phyloP scores from a whole-genome alignment of 2,329 filamentous ascomycete species.

The Penicillium sp. region DNA sequence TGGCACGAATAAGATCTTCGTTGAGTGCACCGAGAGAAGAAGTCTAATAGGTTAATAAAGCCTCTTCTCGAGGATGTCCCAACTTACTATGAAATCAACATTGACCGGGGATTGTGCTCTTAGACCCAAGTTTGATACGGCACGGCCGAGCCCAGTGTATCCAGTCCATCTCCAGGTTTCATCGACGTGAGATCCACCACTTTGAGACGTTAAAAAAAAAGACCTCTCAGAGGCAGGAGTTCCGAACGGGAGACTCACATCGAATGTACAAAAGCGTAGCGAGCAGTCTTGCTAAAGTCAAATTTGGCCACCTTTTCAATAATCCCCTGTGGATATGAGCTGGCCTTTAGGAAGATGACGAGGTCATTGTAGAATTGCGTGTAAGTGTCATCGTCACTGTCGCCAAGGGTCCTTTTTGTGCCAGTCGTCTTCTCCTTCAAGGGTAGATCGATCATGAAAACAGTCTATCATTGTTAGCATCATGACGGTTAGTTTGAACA shows the following conservation, averaged over 20 bases:
- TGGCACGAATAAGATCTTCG: slow-evolving; percentile 64
- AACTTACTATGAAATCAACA: slow-evolving; percentile 72
- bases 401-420: slow-evolving; percentile 4
- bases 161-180: slow-evolving; percentile 62
- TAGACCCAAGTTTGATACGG: slow-evolving; percentile 68
- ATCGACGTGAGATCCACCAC: slow-evolving; percentile 61
- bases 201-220: slow-evolving; percentile 31
- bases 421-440: slow-evolving; percentile 35
- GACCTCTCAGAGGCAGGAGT: neutral
- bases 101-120: slow-evolving; percentile 60
- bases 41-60: slow-evolving; percentile 54
- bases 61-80: neutral
- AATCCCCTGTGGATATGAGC: slow-evolving; percentile 67
- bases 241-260: slow-evolving; percentile 61
- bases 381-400: slow-evolving; percentile 13
- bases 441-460: slow-evolving; percentile 93
- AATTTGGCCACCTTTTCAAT: slow-evolving; percentile 73
- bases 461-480: slow-evolving; percentile 51
- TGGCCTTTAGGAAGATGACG: slow-evolving; percentile 69
- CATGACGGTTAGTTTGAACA: neutral
- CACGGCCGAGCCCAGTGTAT: slow-evolving; percentile 72
- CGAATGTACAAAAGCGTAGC: slow-evolving; percentile 81
- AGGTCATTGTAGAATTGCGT: slow-evolving; percentile 72
- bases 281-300: slow-evolving; percentile 75
- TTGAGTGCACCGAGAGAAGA: slow-evolving; percentile 82